Percentiles rank a stretch among this genome's conserved stretches.
Evolutionary conservation across 495 filamentous ascomycete species (phyloP).

Genomic region (Arthonia radiata): DNA sequence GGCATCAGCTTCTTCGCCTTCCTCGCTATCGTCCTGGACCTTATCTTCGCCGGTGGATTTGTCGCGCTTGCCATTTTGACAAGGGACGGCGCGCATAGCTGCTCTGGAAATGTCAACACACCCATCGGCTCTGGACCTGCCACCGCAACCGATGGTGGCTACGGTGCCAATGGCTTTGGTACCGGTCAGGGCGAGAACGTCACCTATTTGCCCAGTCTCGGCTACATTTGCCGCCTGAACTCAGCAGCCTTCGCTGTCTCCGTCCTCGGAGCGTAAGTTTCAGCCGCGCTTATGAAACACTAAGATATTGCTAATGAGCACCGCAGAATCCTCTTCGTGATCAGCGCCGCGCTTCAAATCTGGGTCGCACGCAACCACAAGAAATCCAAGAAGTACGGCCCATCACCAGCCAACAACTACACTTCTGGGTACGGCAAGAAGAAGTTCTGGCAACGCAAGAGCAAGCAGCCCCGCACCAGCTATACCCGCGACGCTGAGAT

Average conservation of each 20-base stretch:
- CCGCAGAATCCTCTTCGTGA: slow-evolving; percentile 43
- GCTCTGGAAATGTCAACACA: slow-evolving; percentile 37
- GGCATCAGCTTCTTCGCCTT: slow-evolving; percentile 40
- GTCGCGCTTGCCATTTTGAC: slow-evolving; percentile 37
- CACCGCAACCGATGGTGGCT: slow-evolving; percentile 12
- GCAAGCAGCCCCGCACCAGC: slow-evolving; percentile 16
- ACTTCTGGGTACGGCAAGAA: slow-evolving; percentile 36
- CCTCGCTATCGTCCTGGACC: slow-evolving; percentile 40
- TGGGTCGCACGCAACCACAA: slow-evolving; percentile 41
- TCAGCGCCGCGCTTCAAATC: slow-evolving; percentile 38
- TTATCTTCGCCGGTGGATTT: slow-evolving; percentile 30
- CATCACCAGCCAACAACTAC: slow-evolving; percentile 53
- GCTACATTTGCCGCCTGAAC: slow-evolving; percentile 41
- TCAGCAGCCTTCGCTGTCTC: slow-evolving; percentile 52
- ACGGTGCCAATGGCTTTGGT: slow-evolving; percentile 14
- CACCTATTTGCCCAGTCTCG: slow-evolving; percentile 20
- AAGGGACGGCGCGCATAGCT: slow-evolving; percentile 32
- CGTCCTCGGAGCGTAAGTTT: slow-evolving; percentile 49
- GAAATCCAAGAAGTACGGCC: slow-evolving; percentile 58
- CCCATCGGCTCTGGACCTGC: slow-evolving; percentile 35
- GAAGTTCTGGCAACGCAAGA: slow-evolving; percentile 26
- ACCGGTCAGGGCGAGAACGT: slow-evolving; percentile 5
- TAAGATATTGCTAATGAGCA: too few species aligned
- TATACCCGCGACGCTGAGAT: too few species aligned
- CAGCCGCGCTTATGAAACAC: too few species aligned